Base-by-base conservation (phyloP, 768 basidiomycete species). In the Auricularia sp. region DNA sequence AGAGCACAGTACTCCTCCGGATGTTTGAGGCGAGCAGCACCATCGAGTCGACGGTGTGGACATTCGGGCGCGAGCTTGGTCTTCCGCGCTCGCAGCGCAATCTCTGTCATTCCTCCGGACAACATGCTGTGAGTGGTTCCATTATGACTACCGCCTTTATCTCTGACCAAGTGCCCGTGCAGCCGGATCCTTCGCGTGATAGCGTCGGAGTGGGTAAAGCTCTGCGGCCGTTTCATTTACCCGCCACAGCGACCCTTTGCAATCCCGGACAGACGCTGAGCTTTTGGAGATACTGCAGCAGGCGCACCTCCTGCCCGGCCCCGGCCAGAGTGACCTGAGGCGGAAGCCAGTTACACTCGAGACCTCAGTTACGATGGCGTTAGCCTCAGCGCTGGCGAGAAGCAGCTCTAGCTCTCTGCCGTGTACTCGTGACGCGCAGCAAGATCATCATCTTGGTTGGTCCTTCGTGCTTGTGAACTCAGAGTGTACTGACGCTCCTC, bases 81-180 rank as follows among this genome's bases (percentile, higher is more conserved):
- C 78, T 70, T 14, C 76, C 88, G 1, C 79, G 86, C 3, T 73
- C 74, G 29, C 77, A 81, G 18, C 72, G n/a, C n/a, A n/a, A n/a
- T 90, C 2, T 83, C 87, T 3, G 79, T 90, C 47, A 87, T 91
- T 13, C 89, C 88, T 0, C 89, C 88, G 73, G 84, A 87, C 18
- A 78, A 80, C 18, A 71, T 86, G 18, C 86, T 85, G 67, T 62
- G 71, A 70, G 6, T 8, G 47, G 14, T 18, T 6, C 6, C 18
- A 5, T 5, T 51, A 51, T 51, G 47, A 10, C 8, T 42, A 42
- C 39, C 1, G 7, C 47, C 47, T 51, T 29, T 29, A 29, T 29
- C 47, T 8, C 47, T 51, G 47, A 51, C 47, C 11, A 8, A 8
- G 39, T 42, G 2, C 47, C 47, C 47, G 5, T 21, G 10, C 33